These are phyloP conservation scores for Tuber aestivum DNA, from an alignment of 495 filamentous ascomycete genomes.

Conservation along the genomic window DNA sequence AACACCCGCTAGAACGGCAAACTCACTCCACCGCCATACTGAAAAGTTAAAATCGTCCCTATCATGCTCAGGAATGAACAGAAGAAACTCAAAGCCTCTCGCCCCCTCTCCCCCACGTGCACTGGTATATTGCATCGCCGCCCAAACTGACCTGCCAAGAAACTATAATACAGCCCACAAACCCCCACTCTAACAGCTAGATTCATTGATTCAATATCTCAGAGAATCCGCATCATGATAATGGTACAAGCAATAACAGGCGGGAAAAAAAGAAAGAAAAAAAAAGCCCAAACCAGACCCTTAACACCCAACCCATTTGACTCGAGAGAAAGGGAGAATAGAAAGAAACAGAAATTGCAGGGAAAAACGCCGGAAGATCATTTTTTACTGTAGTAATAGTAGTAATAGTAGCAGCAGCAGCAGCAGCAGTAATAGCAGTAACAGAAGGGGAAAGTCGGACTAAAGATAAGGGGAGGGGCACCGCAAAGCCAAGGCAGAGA, in stretches of 20 bases:
- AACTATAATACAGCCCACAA: not conserved
- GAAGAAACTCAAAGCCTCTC: not conserved
- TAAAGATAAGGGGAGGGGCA: not conserved
- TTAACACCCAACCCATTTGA: slow-evolving; percentile 2
- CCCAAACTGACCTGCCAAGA: not conserved
- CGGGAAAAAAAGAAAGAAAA: not conserved
- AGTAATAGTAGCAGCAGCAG: not conserved
- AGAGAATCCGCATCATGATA: not conserved
- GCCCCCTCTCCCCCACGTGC: not conserved
- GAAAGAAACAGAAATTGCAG: not conserved
- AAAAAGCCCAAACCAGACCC: not conserved
- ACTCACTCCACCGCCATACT: not conserved
- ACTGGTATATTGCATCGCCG: not conserved
- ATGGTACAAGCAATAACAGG: not conserved
- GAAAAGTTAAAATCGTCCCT: not conserved
- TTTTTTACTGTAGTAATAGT: not conserved
- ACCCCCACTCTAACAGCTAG: not conserved
- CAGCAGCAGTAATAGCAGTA: not conserved
- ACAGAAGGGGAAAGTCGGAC: not conserved
- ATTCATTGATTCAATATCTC: not conserved
- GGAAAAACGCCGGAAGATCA: not conserved
- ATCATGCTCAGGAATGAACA: not conserved
- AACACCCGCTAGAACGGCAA: not conserved
- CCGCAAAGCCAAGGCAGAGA: not conserved
- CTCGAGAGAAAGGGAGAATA: not conserved